Percentiles rank a stretch among this genome's conserved stretches.
phyloP scores from a whole-genome alignment of 768 basidiomycete species.

The Erythrobasidium yunnanense region DNA sequence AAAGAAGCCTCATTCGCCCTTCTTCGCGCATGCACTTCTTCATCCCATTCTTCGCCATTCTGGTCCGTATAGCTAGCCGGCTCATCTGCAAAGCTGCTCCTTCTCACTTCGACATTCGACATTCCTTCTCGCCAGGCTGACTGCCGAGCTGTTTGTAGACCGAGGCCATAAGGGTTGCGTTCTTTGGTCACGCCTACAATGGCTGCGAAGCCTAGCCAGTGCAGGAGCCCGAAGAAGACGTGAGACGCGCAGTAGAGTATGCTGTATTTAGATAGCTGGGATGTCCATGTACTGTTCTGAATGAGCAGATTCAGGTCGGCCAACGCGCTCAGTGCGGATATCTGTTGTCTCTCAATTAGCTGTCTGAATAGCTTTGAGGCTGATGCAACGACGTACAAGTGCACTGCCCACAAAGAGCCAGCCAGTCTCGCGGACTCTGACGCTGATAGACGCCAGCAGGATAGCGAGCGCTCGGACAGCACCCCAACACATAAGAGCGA shows the following conservation, averaged over 20 bases:
- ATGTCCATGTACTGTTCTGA: conserved; percentile 7
- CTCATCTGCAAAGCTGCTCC: not conserved
- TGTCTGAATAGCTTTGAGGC: no score
- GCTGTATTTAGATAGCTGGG: not conserved
- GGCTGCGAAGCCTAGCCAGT: conserved; percentile 23
- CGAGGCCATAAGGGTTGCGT: conserved; percentile 21
- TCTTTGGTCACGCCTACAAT: conserved; percentile 5
- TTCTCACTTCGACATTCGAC: not conserved
- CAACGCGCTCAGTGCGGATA: conserved; percentile 10
- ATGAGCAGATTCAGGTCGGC: conserved; percentile 22
- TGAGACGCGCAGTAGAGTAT: conserved; percentile 13
- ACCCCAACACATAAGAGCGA: conserved; percentile 2
- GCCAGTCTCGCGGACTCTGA: conserved; percentile 14
- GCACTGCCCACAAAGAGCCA: conserved; percentile 19
- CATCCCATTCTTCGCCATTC: conserved; percentile 4
- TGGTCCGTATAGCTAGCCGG: not conserved
- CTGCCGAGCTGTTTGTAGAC: not conserved
- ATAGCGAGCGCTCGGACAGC: not conserved
- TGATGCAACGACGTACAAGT: not conserved
- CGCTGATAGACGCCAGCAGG: not conserved
- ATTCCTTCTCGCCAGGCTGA: conserved; percentile 11
- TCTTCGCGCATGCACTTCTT: not conserved
- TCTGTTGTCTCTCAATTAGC: no score
- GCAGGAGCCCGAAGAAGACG: conserved; percentile 17
- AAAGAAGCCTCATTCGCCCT: not conserved